Evolutionary conservation across 2,329 filamentous ascomycete species (phyloP).

Genomic region (Fusarium ambrosium): DNA sequence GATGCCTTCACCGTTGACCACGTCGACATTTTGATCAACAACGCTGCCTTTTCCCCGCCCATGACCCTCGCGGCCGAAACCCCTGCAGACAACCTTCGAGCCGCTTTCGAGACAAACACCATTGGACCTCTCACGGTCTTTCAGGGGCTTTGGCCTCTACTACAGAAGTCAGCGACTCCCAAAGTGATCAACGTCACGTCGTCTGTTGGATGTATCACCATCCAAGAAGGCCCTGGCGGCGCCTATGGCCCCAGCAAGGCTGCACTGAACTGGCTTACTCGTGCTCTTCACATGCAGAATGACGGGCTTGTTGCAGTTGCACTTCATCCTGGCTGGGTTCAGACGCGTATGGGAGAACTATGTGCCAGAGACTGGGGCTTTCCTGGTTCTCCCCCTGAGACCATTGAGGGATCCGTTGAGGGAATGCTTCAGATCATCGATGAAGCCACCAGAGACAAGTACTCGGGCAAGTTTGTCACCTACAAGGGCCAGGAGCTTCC

Average conservation of each 20-base stretch:
- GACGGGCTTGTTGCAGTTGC: conserved; percentile 47
- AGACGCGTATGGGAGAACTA: conserved; percentile 49
- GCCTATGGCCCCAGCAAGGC: conserved; percentile 55
- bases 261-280: conserved; percentile 52
- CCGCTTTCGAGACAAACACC: conserved; percentile 60
- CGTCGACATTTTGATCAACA: conserved; percentile 67
- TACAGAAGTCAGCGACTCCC: conserved; percentile 48
- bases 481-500: conserved; percentile 49
- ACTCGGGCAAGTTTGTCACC: conserved; percentile 52
- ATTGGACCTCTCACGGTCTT: conserved; percentile 54
- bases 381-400: conserved; percentile 41
- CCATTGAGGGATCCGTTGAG: conserved; percentile 50
- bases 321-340: conserved; percentile 57
- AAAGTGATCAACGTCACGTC: conserved; percentile 56
- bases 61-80: conserved; percentile 48
- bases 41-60: conserved; percentile 58
- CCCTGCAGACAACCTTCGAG: conserved; percentile 51
- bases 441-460: conserved; percentile 49
- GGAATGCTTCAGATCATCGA: conserved; percentile 55
- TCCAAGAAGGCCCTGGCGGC: conserved; percentile 51
- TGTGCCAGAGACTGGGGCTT: conserved; percentile 52
- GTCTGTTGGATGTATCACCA: conserved; percentile 51
- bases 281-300: conserved; percentile 48
- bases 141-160: conserved; percentile 50
- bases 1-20: conserved; percentile 50